A percentile compares a stretch with the other conserved stretches of the same genome.
phyloP scores from a whole-genome alignment of 75 land plant genomes.

The Pinus albicaulis region DNA sequence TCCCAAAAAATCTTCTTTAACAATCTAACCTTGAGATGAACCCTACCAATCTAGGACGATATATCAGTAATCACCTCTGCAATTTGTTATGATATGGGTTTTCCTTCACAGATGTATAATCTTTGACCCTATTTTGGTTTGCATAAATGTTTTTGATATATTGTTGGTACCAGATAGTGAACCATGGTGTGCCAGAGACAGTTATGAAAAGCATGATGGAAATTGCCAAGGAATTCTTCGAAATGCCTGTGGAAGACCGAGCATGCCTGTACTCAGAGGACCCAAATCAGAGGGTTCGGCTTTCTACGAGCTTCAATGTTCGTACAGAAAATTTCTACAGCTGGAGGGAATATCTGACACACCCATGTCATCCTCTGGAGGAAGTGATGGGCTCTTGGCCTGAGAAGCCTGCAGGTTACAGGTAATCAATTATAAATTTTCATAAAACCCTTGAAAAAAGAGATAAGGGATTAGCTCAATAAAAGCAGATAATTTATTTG shows the following conservation, averaged over 20 bases:
- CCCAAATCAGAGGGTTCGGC: constrained; percentile 10
- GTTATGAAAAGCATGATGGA: constrained; percentile 25
- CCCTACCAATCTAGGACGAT: too few species aligned
- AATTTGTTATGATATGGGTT: too few species aligned
- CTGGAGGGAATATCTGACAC: constrained; percentile 45
- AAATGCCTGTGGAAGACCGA: constrained; percentile 36
- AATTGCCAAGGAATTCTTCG: constrained; percentile 31
- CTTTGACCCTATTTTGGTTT: too few species aligned
- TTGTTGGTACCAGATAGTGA: constrained; percentile 28
- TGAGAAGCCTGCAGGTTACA: constrained; percentile 31
- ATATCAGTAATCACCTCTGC: too few species aligned
- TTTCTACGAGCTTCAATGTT: constrained; percentile 45
- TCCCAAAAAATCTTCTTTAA: too few species aligned
- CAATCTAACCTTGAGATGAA: too few species aligned
- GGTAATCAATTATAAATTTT: constrained; percentile 7
- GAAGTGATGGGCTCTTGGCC: constrained; percentile 40
- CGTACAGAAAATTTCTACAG: constrained; percentile 24
- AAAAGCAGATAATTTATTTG: too few species aligned
- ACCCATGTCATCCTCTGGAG: constrained; percentile 48
- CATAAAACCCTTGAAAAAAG: too few species aligned
- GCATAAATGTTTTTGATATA: too few species aligned
- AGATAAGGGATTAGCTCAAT: too few species aligned
- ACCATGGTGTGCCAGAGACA: constrained; percentile 39
- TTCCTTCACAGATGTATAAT: too few species aligned
- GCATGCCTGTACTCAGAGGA: constrained; percentile 46